Conservation (phyloP, 495 filamentous ascomycete species). For the Penicillium bialowiezense region DNA sequence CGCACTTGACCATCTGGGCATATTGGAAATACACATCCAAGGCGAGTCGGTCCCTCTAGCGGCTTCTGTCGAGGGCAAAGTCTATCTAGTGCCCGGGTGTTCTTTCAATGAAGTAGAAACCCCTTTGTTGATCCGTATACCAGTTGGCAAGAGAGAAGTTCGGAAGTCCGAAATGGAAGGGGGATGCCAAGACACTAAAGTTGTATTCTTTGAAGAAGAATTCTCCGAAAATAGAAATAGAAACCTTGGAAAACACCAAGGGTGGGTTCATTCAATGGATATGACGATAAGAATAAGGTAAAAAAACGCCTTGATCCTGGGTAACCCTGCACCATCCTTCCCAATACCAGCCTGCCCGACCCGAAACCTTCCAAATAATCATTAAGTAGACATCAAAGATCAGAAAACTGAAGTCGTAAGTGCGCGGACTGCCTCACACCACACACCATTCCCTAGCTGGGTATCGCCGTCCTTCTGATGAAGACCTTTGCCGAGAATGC, state of each 20-base stretch:
- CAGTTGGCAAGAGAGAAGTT: too few species aligned
- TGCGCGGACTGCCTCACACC: slow-evolving; percentile 39
- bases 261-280: not conserved
- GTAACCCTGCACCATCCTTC: not conserved
- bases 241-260: too few species aligned
- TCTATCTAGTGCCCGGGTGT: too few species aligned
- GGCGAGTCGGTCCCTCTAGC: too few species aligned
- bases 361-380: not conserved
- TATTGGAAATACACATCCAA: not conserved
- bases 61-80: too few species aligned
- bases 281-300: not conserved
- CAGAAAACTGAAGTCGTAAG: slow-evolving; percentile 37
- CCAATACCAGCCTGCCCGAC: not conserved
- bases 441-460: slow-evolving; percentile 38
- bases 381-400: slow-evolving; percentile 12
- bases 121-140: too few species aligned
- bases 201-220: too few species aligned
- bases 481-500: slow-evolving; percentile 34
- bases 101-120: too few species aligned
- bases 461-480: slow-evolving; percentile 14
- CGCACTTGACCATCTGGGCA: too few species aligned
- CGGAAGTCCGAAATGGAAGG: too few species aligned
- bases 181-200: too few species aligned
- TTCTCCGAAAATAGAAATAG: too few species aligned
- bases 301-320: slow-evolving; percentile 3